Base-by-base conservation (phyloP, 1,139 yeast genomes). In the Suhomyces anneliseae region DNA sequence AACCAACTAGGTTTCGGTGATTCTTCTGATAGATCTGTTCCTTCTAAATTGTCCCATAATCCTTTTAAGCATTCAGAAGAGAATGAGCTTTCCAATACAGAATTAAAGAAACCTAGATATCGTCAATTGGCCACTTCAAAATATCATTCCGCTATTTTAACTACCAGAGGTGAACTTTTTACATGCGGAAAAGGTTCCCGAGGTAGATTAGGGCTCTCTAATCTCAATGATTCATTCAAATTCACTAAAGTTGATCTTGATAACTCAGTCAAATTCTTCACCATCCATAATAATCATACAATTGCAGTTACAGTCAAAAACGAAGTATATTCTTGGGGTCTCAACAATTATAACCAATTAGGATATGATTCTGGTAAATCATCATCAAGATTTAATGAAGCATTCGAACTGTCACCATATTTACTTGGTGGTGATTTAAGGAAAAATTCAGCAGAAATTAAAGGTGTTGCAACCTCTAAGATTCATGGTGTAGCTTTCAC, bases 301-400 rank as follows among this genome's bases (percentile, higher is more conserved):
- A 59, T 89, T 27, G 76, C 62, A 0, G 59, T 87, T 26, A 78
- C 87, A 0, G 57, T 68, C 1, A 59, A 66, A 9, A 83, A 84
- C 36, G 75, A 74, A 15, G 69, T 89, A 2, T 87, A 74, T 54
- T 67, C 92, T 0, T 90, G 96, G 96, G 97, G 97, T 0, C 71
- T 82, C 50, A 89, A 89, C 58, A 71, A 74, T 29, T 77, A 65
- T 58, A 78, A 78, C 19, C 96, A 89, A 61, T 66, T 89, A 15
- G 96, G 96, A 0, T 78, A 76, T 53, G 60, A 69, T 0, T 69
- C 80, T 24, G 12, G 56, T 48, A 43, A 41, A 27, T 24, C 46
- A 8, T 40, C 45, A 24, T 47, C 48, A 24, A 47, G 48, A 2
- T 49, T 55, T 58, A 27, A 70, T 48, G 76, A 76, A 45, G 64